Conservation (phyloP, 345 rosid species). For the Combretum micranthum region DNA sequence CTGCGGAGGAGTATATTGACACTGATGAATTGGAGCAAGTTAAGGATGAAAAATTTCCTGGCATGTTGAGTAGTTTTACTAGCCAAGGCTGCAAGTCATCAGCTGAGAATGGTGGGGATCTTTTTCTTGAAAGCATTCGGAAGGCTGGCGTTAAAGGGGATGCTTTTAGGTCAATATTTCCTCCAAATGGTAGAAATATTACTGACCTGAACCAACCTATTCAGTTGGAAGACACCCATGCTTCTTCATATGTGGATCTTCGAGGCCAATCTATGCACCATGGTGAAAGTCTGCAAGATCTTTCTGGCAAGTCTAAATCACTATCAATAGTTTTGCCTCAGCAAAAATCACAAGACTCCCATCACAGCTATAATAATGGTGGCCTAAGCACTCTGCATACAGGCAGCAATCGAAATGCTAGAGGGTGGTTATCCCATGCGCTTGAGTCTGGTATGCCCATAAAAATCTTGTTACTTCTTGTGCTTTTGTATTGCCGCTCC, state of each 20-base stretch:
- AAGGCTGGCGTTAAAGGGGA: slow-evolving; percentile 25
- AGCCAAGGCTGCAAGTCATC: slow-evolving; percentile 32
- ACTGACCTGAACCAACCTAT: slow-evolving; percentile 84
- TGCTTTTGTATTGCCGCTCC: not conserved
- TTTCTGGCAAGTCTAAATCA: slow-evolving; percentile 25
- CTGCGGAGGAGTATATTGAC: slow-evolving; percentile 71
- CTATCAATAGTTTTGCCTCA: slow-evolving; percentile 32
- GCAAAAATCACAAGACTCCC: slow-evolving; percentile 26
- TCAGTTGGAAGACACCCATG: slow-evolving; percentile 38
- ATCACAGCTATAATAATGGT: slow-evolving; percentile 23
- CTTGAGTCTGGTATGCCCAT: slow-evolving; percentile 47
- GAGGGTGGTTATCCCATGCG: slow-evolving; percentile 32
- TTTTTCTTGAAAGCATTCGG: slow-evolving; percentile 5
- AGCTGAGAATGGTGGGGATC: slow-evolving; percentile 28
- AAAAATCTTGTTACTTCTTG: not conserved
- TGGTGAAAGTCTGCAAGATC: slow-evolving; percentile 30
- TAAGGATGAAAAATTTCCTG: slow-evolving; percentile 25
- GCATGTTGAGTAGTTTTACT: slow-evolving; percentile 29
- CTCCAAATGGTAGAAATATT: slow-evolving; percentile 32
- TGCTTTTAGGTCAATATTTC: slow-evolving; percentile 34
- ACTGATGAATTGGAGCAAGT: slow-evolving; percentile 38
- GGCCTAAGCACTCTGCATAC: slow-evolving; percentile 9
- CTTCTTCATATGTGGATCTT: slow-evolving; percentile 33
- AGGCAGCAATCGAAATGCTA: slow-evolving; percentile 24
- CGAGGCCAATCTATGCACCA: slow-evolving; percentile 18